Evolutionary conservation across 129 eudicot species (phyloP), one percentile per base, ranked within the genome.

Genomic region (Saussurea involucrata): DNA sequence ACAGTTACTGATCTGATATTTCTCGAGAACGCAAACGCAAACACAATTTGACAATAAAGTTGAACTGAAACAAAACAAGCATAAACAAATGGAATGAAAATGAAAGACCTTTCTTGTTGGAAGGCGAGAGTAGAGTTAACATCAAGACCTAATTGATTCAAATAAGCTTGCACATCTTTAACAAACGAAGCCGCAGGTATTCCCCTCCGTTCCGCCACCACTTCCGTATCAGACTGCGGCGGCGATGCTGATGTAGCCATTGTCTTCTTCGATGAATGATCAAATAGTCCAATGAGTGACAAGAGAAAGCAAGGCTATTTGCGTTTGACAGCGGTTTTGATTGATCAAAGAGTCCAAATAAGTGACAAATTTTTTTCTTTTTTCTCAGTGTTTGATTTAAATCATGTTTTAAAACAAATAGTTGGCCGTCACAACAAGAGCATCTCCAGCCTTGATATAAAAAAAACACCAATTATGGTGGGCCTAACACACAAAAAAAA

Each of bases 151-250:
- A 86, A 83, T 73, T 89, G 93, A 63, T 83, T 69, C 46, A 94
- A 88, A 79, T 88, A 94, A 42, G 90, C 87, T 70, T 91, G 90
- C 1, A 94, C 97, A 46, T 94, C 98, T 81, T 86, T 91, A 0
- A 94, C 96, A 25, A 94, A 94, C 29, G 96, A 44, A 8, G 97
- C 98, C 68, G 97, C 91, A 68, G 97, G 97, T 22, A 94, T 91
- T 0, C 97, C 98, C 72, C 98, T 81, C 77, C 98, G 87, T 84
- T 83, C 98, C 66, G 76, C 69, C 58, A 71, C 85, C 67, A 34
- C 86, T 25, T 76, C 71, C 24, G 57, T 37, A 8, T n/a, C 46
- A 22, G 63, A 60, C 46, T 86, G 73, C 44, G 87, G 76, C 61
- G 87, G 21, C 40, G 98, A 82, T 46, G 89, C 71, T 27, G 91